Evolutionary conservation across 495 filamentous ascomycete species (phyloP).

Genomic region (Penicillium roqueforti): DNA sequence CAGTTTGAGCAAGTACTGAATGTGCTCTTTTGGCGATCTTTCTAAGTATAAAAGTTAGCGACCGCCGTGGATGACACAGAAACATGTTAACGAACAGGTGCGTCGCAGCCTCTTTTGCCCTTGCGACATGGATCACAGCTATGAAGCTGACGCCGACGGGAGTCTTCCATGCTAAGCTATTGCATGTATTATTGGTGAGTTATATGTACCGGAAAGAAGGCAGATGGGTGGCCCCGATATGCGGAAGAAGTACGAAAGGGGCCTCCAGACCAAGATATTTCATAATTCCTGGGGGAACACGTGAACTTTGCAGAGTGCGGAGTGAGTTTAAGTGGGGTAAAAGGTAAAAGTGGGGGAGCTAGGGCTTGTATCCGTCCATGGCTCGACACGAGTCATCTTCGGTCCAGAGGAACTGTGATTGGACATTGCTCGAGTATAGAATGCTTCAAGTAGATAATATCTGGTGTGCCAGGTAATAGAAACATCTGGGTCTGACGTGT

Average conservation of each 20-base stretch:
- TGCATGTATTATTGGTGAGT: neutral
- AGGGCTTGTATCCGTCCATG: no score
- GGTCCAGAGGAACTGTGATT: no score
- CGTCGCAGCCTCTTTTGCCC: conserved; percentile 44
- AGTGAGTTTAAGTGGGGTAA: conserved; percentile 1
- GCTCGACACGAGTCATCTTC: no score
- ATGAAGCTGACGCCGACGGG: conserved; percentile 32
- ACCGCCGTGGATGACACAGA: neutral
- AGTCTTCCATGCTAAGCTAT: conserved; percentile 2
- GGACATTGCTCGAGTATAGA: no score
- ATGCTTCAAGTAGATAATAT: no score
- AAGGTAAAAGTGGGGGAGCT: neutral
- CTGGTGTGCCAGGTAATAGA: no score
- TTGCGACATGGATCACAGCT: conserved; percentile 46
- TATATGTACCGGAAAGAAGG: neutral
- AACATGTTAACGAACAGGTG: conserved; percentile 13
- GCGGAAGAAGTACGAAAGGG: no score
- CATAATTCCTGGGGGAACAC: neutral
- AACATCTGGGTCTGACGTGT: neutral
- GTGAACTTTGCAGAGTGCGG: conserved; percentile 1
- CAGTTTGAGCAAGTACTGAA: conserved; percentile 28
- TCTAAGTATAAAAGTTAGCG: conserved; percentile 11
- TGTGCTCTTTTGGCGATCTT: conserved; percentile 4
- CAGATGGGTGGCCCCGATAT: no score
- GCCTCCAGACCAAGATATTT: no score